A percentile compares a stretch with the other conserved stretches of the same genome.
Conservation (phyloP, 768 basidiomycete genomes). For the Lyophyllum semitale region DNA sequence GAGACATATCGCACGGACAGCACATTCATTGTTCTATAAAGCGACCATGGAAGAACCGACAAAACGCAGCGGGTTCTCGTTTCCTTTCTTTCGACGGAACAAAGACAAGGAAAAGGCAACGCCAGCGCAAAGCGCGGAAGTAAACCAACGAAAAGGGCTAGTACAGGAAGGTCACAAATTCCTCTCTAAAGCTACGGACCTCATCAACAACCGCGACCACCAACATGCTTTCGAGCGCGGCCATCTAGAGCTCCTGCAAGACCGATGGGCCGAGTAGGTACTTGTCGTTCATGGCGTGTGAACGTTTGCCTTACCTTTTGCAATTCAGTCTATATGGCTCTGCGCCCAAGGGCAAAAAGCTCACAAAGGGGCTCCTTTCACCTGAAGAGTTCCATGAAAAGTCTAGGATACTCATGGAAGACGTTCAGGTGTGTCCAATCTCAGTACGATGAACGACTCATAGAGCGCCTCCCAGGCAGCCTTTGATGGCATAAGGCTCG, state of each 20-base stretch:
- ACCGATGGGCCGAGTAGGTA: conserved; percentile 25
- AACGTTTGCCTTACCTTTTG: neutral
- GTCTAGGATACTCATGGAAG: conserved; percentile 14
- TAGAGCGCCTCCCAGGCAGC: conserved; percentile 6
- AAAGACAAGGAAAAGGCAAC: conserved; percentile 10
- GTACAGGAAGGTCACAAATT: conserved; percentile 22
- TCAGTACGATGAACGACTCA: neutral
- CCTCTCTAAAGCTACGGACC: conserved; percentile 20
- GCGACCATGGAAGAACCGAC: conserved; percentile 1
- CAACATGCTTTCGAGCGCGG: conserved; percentile 18
- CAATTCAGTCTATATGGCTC: conserved; percentile 19
- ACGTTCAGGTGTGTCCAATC: conserved; percentile 17
- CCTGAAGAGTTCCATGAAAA: conserved; percentile 24
- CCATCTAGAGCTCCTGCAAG: conserved; percentile 17
- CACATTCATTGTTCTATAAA: neutral
- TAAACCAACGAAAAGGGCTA: conserved; percentile 17
- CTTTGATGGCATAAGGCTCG: conserved; percentile 10
- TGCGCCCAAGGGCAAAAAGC: conserved; percentile 23
- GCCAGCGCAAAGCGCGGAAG: conserved; percentile 12
- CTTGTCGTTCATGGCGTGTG: neutral
- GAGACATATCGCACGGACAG: neutral
- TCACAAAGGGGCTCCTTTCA: conserved; percentile 18
- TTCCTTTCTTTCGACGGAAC: conserved; percentile 15
- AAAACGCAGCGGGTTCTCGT: conserved; percentile 12
- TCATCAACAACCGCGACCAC: conserved; percentile 22